These are phyloP conservation scores for Yarrowia deformans DNA, from an alignment of 805 yeast species.

Conservation along the genomic window DNA sequence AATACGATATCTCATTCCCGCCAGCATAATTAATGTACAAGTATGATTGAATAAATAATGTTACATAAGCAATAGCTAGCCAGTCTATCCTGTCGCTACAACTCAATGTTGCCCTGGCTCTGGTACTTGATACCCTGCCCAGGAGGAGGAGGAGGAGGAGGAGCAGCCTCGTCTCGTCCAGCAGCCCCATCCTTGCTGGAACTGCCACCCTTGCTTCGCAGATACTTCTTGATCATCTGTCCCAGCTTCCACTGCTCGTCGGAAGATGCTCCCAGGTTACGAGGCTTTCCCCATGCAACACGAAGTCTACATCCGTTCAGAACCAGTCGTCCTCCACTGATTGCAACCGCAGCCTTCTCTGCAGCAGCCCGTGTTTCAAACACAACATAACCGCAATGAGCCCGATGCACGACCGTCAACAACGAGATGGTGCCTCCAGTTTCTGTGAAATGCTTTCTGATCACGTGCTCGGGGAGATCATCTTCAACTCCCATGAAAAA, in stretches of 20 bases:
- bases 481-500: slow-evolving; percentile 79
- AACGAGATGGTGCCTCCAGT: slow-evolving; percentile 58
- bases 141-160: slow-evolving; percentile 30
- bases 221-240: slow-evolving; percentile 43
- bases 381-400: slow-evolving; percentile 70
- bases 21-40: too few relatives aligned
- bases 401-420: slow-evolving; percentile 61
- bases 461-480: slow-evolving; percentile 67
- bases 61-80: background rate
- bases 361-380: slow-evolving; percentile 61
- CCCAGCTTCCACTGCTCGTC: slow-evolving; percentile 45
- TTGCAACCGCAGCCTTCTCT: slow-evolving; percentile 51
- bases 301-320: slow-evolving; percentile 47
- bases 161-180: slow-evolving; percentile 26
- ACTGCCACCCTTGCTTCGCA: slow-evolving; percentile 38
- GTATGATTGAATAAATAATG: background rate
- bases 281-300: slow-evolving; percentile 49
- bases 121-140: slow-evolving; percentile 39
- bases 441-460: slow-evolving; percentile 58
- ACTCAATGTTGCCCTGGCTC: slow-evolving; percentile 34
- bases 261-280: slow-evolving; percentile 44
- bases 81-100: background rate
- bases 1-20: too few relatives aligned
- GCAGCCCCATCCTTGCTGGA: slow-evolving; percentile 11
- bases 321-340: slow-evolving; percentile 44